phyloP scores from a whole-genome alignment of 2,329 filamentous ascomycete genomes.

The Berkeleyomyces rouxiae region DNA sequence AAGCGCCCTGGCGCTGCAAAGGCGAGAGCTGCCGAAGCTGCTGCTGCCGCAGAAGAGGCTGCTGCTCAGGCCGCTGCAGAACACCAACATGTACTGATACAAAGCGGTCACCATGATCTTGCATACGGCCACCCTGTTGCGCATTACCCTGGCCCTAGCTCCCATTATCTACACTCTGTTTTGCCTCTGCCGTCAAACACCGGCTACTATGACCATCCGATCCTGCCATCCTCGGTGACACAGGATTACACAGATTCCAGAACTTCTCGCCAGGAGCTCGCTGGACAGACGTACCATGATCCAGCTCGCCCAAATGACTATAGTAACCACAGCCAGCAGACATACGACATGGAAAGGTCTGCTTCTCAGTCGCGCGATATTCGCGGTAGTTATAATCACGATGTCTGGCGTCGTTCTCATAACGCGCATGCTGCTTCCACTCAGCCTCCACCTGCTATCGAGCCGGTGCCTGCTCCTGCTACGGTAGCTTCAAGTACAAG shows the following conservation, averaged over 20 bases:
- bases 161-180: constrained; percentile 54
- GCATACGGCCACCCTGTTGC: constrained; percentile 60
- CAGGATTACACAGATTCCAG: constrained; percentile 19
- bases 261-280: constrained; percentile 61
- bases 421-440: constrained; percentile 42
- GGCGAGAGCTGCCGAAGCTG: constrained; percentile 57
- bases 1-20: constrained; percentile 88
- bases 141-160: constrained; percentile 49
- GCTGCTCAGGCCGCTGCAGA: constrained; percentile 4
- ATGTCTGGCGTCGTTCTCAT: constrained; percentile 68
- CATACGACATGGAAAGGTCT: constrained; percentile 78
- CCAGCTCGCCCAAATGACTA: constrained; percentile 66
- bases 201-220: constrained; percentile 1
- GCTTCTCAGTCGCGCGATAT: constrained; percentile 66
- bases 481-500: constrained; percentile 23
- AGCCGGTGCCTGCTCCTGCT: constrained; percentile 15
- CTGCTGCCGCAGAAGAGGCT: constrained; percentile 39
- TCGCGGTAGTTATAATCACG: constrained; percentile 63
- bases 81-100: constrained; percentile 36
- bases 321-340: constrained; percentile 69
- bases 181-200: constrained; percentile 49
- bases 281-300: constrained; percentile 74
- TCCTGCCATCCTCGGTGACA: constrained; percentile 49
- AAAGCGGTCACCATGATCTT: constrained; percentile 65
- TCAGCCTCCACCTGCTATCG: constrained; percentile 25